Evolutionary conservation across 108 stramenopile genomes (phyloP), one percentile per base, ranked within the genome.

Genomic region (Aurantiochytrium sp.): DNA sequence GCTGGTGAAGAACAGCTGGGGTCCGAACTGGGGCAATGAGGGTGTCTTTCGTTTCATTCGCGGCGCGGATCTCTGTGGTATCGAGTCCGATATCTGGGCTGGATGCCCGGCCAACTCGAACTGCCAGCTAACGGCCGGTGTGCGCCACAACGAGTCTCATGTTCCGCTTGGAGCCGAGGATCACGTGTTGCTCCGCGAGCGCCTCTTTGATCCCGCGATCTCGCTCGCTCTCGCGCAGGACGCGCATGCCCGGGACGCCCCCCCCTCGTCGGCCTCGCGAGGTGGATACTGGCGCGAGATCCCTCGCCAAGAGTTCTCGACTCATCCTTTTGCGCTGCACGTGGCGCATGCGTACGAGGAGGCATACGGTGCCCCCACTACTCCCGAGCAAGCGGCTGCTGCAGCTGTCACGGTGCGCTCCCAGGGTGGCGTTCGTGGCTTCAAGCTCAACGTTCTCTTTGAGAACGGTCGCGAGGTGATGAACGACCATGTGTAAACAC

Each of bases 1-100:
- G 92, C 88, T 89, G 18, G 55, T 92, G 49, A 92, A 92, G 87
- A 92, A 92, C 89, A 89, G 88, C 87, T 92, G 92, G 92, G 92
- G 92, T n/a, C 8, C 19, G 28, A 14, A 90, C 23, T 92, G 92
- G 92, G 92, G 90, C 14, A 53, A 87, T 19, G 16, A 60, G 18
- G 92, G 92, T 5, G 89, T 88, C 73, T 53, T 90, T 25, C 88
- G 58, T 89, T 88, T 92, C 44, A 42, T 55, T 88, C 90, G 92
- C 29, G 89, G 89, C 43, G 58, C 55, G 4, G 88, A 88, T 23
- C 51, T 83, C 12, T 83, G 76, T 23, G 76, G 76, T 83, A 53
- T 83, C n/a, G 76, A 83, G 76, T 25, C 23, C 51, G 76, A 83
- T 23, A 53, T 83, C 23, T 83, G 76, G 76, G 51, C 76, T 6